Evolutionary conservation across 306 rosid genomes (phyloP).

Genomic region (Medicago lupulina): DNA sequence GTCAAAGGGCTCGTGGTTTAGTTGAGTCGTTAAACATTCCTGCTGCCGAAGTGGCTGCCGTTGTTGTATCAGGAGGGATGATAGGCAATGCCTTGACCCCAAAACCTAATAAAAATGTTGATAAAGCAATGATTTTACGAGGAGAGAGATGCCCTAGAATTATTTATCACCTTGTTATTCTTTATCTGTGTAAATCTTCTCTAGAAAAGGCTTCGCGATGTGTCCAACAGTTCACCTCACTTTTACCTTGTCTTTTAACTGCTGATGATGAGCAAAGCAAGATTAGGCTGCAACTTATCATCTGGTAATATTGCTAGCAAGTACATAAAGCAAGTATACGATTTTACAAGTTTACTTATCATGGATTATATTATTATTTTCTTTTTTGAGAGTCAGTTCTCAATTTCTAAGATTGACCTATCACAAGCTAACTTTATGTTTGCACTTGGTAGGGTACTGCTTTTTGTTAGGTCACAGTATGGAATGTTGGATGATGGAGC

Average conservation of each 20-base stretch:
- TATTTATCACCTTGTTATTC: slow-evolving; percentile 81
- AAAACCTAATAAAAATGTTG: slow-evolving; percentile 81
- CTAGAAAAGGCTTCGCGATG: slow-evolving; percentile 88
- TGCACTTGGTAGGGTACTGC: slow-evolving; percentile 80
- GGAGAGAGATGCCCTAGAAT: slow-evolving; percentile 94
- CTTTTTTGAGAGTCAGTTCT: not conserved
- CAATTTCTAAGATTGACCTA: slow-evolving; percentile 3
- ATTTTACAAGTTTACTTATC: slow-evolving; percentile 13
- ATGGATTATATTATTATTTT: slow-evolving; percentile 1
- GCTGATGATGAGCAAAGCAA: slow-evolving; percentile 98
- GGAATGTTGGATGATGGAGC: slow-evolving; percentile 85
- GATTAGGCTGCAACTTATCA: slow-evolving; percentile 85
- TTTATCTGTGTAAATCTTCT: slow-evolving; percentile 87
- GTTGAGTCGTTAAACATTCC: slow-evolving; percentile 98
- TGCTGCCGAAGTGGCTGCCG: slow-evolving; percentile 99
- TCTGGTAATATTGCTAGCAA: slow-evolving; percentile 67
- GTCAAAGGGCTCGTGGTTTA: slow-evolving; percentile 98
- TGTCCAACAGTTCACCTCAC: slow-evolving; percentile 80
- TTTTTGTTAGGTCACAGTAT: slow-evolving; percentile 84
- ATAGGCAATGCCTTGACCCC: slow-evolving; percentile 87
- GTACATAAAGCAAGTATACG: slow-evolving; percentile 26
- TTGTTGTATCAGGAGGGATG: slow-evolving; percentile 95
- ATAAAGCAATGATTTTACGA: slow-evolving; percentile 94
- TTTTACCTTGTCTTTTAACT: slow-evolving; percentile 80
- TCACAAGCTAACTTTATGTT: slow-evolving; percentile 44